Evolutionary conservation across 2,329 filamentous ascomycete genomes (phyloP).

Genomic region (Lachnellula occidentalis): DNA sequence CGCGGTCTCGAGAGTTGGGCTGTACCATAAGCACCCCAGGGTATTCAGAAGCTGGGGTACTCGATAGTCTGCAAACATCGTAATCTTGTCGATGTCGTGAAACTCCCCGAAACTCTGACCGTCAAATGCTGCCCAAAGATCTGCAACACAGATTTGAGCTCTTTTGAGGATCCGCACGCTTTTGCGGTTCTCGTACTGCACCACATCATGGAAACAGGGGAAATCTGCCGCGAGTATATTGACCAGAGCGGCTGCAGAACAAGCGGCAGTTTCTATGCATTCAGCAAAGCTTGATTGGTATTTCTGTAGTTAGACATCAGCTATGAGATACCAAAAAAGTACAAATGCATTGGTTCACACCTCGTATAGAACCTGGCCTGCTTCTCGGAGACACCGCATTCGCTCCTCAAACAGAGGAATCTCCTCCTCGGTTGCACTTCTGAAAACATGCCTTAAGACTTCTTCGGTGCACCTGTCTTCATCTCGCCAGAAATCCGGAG

Average conservation of each 20-base stretch:
- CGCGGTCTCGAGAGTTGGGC: conserved; percentile 67
- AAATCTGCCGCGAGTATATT: conserved; percentile 82
- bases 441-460: conserved; percentile 70
- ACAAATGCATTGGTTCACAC: conserved; percentile 39
- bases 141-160: conserved; percentile 92
- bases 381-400: conserved; percentile 74
- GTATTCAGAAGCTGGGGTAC: conserved; percentile 88
- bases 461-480: conserved; percentile 72
- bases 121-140: conserved; percentile 93
- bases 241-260: conserved; percentile 78
- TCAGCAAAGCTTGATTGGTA: conserved; percentile 71
- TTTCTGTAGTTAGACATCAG: conserved; percentile 43
- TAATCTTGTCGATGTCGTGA: conserved; percentile 87
- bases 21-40: conserved; percentile 78
- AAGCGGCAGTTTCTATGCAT: conserved; percentile 66
- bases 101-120: conserved; percentile 76
- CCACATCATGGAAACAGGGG: conserved; percentile 78
- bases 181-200: conserved; percentile 64
- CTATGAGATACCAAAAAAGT: background rate
- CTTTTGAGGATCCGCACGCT: conserved; percentile 83
- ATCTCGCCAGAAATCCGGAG: conserved; percentile 78
- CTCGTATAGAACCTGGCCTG: conserved; percentile 72
- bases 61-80: conserved; percentile 98
- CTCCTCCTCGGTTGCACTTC: conserved; percentile 77
- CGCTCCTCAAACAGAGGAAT: conserved; percentile 81